A percentile compares a stretch with the other conserved stretches of the same genome.
Conservation (phyloP, 805 yeast species). For the Sugiyamaella marilandica region DNA sequence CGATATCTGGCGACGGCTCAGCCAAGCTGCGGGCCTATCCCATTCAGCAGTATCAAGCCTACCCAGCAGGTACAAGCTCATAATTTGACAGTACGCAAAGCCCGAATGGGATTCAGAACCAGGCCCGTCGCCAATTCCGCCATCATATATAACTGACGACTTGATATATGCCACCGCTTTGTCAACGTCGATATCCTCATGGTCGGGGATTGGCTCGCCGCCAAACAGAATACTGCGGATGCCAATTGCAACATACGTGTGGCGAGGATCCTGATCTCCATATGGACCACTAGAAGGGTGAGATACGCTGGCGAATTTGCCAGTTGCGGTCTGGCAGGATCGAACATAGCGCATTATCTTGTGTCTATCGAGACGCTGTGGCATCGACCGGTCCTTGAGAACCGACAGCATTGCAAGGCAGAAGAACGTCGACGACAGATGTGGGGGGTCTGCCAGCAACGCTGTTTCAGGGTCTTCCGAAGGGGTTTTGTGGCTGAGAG, state of each 20-base stretch:
- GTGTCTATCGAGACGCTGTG: constrained; percentile 35
- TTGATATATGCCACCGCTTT: constrained; percentile 39
- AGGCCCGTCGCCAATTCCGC: constrained; percentile 61
- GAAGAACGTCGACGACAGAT: constrained; percentile 71
- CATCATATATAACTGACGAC: constrained; percentile 44
- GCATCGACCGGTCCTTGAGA: constrained; percentile 42
- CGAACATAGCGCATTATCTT: constrained; percentile 51
- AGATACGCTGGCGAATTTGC: constrained; percentile 50
- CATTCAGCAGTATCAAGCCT: constrained; percentile 22
- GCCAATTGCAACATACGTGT: constrained; percentile 66
- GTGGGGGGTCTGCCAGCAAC: constrained; percentile 40
- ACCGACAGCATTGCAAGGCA: constrained; percentile 55
- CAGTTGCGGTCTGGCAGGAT: constrained; percentile 56
- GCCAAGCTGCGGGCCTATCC: constrained; percentile 14
- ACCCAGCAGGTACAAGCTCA: constrained; percentile 46
- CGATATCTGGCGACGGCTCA: constrained; percentile 59
- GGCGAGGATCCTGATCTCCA: constrained; percentile 69
- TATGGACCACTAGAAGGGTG: constrained; percentile 34
- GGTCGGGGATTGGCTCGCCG: constrained; percentile 29
- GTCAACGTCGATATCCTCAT: constrained; percentile 47
- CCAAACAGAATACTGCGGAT: constrained; percentile 50
- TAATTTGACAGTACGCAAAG: constrained; percentile 76
- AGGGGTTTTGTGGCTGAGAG: constrained; percentile 39
- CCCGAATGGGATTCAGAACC: constrained; percentile 79
- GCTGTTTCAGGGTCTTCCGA: not conserved